Evolutionary conservation across 2,329 filamentous ascomycete genomes (phyloP).

Genomic region (Scopulariopsis brevicaulis): DNA sequence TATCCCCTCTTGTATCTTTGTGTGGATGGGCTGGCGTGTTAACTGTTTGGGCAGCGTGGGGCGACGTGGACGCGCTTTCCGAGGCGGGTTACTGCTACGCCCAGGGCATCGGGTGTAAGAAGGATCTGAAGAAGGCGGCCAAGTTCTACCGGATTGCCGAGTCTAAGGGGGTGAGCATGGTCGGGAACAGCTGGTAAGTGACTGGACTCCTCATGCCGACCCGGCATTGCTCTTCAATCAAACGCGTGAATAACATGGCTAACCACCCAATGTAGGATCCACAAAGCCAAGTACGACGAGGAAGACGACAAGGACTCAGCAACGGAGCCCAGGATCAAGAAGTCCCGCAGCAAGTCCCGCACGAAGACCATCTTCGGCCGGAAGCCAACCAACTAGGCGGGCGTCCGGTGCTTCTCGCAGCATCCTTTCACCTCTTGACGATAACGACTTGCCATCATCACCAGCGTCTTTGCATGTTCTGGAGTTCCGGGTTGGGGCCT

Average conservation of each 20-base stretch:
- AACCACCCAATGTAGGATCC: constrained; percentile 54
- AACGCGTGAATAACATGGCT: constrained; percentile 1
- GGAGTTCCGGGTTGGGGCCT: not conserved
- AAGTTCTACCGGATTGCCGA: constrained; percentile 85
- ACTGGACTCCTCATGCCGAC: not conserved
- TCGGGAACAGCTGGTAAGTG: constrained; percentile 90
- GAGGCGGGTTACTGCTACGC: constrained; percentile 96
- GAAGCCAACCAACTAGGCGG: constrained; percentile 18
- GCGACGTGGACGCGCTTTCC: constrained; percentile 84
- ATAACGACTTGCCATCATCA: constrained; percentile 9
- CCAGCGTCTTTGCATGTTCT: not conserved
- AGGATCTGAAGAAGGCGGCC: constrained; percentile 89
- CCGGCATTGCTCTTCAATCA: too few relatives aligned
- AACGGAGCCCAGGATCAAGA: constrained; percentile 53
- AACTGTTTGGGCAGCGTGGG: constrained; percentile 53
- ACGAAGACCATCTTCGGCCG: constrained; percentile 61
- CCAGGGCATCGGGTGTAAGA: constrained; percentile 86
- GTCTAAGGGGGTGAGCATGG: constrained; percentile 90
- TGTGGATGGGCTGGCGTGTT: constrained; percentile 7
- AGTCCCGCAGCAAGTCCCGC: constrained; percentile 63
- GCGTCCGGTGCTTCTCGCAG: not conserved
- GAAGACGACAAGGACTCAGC: constrained; percentile 31
- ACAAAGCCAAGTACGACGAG: constrained; percentile 87
- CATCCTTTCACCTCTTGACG: constrained; percentile 6
- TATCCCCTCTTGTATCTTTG: not conserved